Conservation (phyloP, 805 yeast genomes). For the Tetrapisispora iriomotensis region DNA sequence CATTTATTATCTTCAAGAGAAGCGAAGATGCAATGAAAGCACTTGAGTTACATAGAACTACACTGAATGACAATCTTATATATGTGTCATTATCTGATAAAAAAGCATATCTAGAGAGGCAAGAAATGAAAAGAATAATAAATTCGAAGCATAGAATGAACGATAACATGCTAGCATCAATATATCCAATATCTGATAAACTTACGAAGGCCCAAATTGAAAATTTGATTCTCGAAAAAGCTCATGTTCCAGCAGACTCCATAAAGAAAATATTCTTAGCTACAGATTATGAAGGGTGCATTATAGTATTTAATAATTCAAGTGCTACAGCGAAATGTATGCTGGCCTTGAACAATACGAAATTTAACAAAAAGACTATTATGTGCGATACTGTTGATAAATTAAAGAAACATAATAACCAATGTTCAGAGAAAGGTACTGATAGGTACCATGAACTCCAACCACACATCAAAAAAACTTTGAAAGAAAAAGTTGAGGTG, state of each 20-base stretch:
- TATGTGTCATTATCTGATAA: slow-evolving; percentile 40
- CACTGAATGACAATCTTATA: slow-evolving; percentile 38
- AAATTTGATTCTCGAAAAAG: slow-evolving; percentile 8
- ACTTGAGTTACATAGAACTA: slow-evolving; percentile 31
- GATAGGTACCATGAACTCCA: too few species aligned
- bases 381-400: slow-evolving; percentile 30
- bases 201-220: slow-evolving; percentile 16
- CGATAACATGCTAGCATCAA: slow-evolving; percentile 10
- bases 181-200: slow-evolving; percentile 26
- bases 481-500: too few species aligned
- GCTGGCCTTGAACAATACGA: slow-evolving; percentile 33
- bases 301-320: slow-evolving; percentile 37
- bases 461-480: too few species aligned
- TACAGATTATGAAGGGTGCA: slow-evolving; percentile 39
- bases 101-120: slow-evolving; percentile 29
- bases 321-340: slow-evolving; percentile 44
- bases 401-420: slow-evolving; percentile 10
- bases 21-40: slow-evolving; percentile 41
- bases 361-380: slow-evolving; percentile 29
- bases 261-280: slow-evolving; percentile 37
- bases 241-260: slow-evolving; percentile 6
- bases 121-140: slow-evolving; percentile 25
- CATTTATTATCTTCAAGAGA: slow-evolving; percentile 44
- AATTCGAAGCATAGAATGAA: slow-evolving; percentile 9
- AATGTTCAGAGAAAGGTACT: too few species aligned